Evolutionary conservation across 768 basidiomycete species (phyloP), one percentile per base, ranked within the genome.

Genomic region (Cystobasidium onofrii): DNA sequence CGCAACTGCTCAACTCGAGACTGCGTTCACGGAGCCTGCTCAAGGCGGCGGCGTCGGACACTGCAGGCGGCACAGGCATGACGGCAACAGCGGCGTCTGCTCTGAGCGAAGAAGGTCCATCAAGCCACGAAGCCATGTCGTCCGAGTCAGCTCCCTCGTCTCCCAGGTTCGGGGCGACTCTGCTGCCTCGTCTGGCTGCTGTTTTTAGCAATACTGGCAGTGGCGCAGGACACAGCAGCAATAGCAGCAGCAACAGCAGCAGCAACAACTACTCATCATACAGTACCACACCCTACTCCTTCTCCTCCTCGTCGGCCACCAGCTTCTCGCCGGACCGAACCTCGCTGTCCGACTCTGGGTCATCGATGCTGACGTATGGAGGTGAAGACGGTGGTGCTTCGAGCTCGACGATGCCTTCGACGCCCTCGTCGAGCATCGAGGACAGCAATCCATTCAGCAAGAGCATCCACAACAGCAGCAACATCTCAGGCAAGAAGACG

Each of bases 121-220:
- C 46, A 50, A 20, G 3, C 46, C 9, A 4, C 46, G 46, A n/a
- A 50, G 3, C 9, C 39, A 39, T 6, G n/a, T n/a, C 39, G 15
- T 6, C 46, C 10, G 15, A 20, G 3, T 50, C 46, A n/a, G 46
- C 46, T 15, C 46, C 46, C 9, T 9, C 9, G 3, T 9, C 46
- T 15, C 46, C 46, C 46, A 50, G 46, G n/a, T 50, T 50, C 18
- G 46, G 46, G 4, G 46, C 57, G 4, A 15, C 57, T 9, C 33
- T 60, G 4, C 57, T 60, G 12, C 57, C 57, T 27, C 57, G 57
- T 27, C 57, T 60, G 15, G 57, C 57, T 15, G 57, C 57, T 60
- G 57, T 60, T 60, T 60, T 60, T 60, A n/a, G n/a, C n/a, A n/a
- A n/a, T n/a, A n/a, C n/a, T n/a, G 57, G 57, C 27, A 29, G 29